Base-by-base conservation (phyloP, 2,329 filamentous ascomycete species). In the Cucurbitaria berberidis region DNA sequence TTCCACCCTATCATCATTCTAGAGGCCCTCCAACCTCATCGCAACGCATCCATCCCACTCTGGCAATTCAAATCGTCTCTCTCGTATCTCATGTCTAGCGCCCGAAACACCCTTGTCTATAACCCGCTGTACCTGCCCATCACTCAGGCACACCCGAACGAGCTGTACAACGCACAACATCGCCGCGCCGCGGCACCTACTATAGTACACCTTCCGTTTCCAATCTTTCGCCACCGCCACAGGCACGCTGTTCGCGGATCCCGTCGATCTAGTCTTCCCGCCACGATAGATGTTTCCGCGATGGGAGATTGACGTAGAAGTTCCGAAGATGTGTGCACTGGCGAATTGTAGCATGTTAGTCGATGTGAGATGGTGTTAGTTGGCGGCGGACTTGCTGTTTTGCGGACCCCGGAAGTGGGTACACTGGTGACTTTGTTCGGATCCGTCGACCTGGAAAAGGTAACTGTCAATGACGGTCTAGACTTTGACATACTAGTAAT, bases 61-160 rank as follows among this genome's bases (percentile, higher is more conserved):
- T n/a, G n/a, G n/a, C 9, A 26, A 9, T 5, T 26, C 24, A 26
- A 26, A 26, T 26, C 24, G 5, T 9, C 24, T 26, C 24, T 5
- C 24, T 26, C 24, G 24, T 26, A 26, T 9, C 24, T 26, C 5
- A 26, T 9, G 5, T 9, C 9, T 26, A 26, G 24, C 9, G 5
- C 9, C 24, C 24, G 24, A 26, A 5, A 26, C 24, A 26, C 24
- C 24, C 24, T 26, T 26, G 24, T 26, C 9, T 26, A 5, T 26
- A 26, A n/a, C 24, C 24, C 40, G 24, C 15, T 13, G 40, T 42
- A 42, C 40, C 40, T 42, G 40, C 40, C 40, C 40, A 42, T 42
- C 40, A 42, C 24, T 42, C 40, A 42, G 40, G 40, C 3, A 42
- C 40, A 42, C 22, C 40, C 40, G 40, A 10, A 3, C 2, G 22